Evolutionary conservation across 31 red algal genomes (phyloP).

Genomic region (Porphyra umbilicalis): DNA sequence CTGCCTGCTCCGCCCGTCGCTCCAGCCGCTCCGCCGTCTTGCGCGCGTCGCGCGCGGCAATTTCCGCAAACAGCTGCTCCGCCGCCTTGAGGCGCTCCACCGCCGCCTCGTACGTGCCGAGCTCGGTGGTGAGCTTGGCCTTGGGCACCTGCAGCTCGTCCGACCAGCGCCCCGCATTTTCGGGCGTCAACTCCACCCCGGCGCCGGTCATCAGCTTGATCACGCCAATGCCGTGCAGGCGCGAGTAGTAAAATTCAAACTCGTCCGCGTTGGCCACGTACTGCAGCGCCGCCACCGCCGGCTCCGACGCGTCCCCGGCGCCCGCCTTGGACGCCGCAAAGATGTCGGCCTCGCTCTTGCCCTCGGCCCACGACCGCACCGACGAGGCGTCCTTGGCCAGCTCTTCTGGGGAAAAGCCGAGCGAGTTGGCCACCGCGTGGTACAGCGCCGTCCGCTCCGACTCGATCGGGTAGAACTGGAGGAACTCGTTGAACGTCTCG

Average conservation of each 20-base stretch:
- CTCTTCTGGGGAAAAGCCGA: slow-evolving; percentile 17
- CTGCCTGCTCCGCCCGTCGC: slow-evolving; percentile 55
- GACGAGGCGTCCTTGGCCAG: slow-evolving; percentile 29
- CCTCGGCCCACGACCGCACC: slow-evolving; percentile 40
- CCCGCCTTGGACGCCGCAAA: slow-evolving; percentile 41
- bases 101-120: slow-evolving; percentile 57
- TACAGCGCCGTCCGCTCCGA: slow-evolving; percentile 44
- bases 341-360: slow-evolving; percentile 74
- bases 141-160: slow-evolving; percentile 23
- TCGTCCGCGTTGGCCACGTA: slow-evolving; percentile 36
- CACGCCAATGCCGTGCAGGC: slow-evolving; percentile 77
- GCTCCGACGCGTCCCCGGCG: slow-evolving; percentile 14
- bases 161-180: slow-evolving; percentile 52
- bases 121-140: slow-evolving; percentile 54
- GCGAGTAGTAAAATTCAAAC: slow-evolving; percentile 77
- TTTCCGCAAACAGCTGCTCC: slow-evolving; percentile 87
- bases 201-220: slow-evolving; percentile 57
- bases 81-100: slow-evolving; percentile 78
- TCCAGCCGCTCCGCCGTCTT: slow-evolving; percentile 81
- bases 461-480: slow-evolving; percentile 53
- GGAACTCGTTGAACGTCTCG: slow-evolving; percentile 38
- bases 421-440: slow-evolving; percentile 15
- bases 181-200: slow-evolving; percentile 39
- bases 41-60: slow-evolving; percentile 64
- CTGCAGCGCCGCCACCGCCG: slow-evolving; percentile 44